Percentiles rank a stretch among this genome's conserved stretches.
phyloP scores from a whole-genome alignment of 2,329 filamentous ascomycete genomes.

The Fusarium staphyleae region DNA sequence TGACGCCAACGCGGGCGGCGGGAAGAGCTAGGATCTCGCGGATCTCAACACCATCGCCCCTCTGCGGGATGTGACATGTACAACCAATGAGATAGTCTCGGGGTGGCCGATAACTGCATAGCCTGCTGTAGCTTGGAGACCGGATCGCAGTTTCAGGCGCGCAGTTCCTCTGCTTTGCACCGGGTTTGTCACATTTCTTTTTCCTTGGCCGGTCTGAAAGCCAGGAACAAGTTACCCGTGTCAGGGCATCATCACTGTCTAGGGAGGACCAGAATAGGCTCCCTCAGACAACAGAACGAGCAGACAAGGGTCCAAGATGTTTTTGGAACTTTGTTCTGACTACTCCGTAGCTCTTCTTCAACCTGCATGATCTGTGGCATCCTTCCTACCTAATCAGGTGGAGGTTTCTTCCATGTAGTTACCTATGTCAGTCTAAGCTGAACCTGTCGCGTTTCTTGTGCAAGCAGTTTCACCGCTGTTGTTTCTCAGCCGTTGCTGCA shows the following conservation, averaged over 20 bases:
- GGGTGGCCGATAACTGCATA: constrained; percentile 30
- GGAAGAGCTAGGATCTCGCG: constrained; percentile 33
- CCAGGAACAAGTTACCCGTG: constrained; percentile 2
- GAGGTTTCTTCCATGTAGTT: too few species aligned
- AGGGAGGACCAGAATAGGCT: not conserved
- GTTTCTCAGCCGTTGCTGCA: constrained; percentile 16
- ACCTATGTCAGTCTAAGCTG: constrained; percentile 2
- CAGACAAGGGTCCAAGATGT: not conserved
- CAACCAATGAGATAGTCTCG: constrained; percentile 29
- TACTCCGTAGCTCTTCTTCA: not conserved
- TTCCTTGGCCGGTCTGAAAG: constrained; percentile 21
- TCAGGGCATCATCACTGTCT: constrained; percentile 5
- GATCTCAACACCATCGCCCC: constrained; percentile 35
- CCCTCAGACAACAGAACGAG: not conserved
- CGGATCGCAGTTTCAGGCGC: not conserved
- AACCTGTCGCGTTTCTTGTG: not conserved
- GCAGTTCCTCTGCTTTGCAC: constrained; percentile 14
- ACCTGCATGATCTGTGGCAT: constrained; percentile 9
- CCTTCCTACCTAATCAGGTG: not conserved
- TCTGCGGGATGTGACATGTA: constrained; percentile 38
- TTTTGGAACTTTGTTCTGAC: not conserved
- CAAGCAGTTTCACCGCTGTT: constrained; percentile 23
- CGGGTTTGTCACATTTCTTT: constrained; percentile 21
- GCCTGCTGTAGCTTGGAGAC: constrained; percentile 10
- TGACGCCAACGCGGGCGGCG: constrained; percentile 21